Base-by-base conservation (phyloP, 331 rosid species). In the Quercus tomentella region DNA sequence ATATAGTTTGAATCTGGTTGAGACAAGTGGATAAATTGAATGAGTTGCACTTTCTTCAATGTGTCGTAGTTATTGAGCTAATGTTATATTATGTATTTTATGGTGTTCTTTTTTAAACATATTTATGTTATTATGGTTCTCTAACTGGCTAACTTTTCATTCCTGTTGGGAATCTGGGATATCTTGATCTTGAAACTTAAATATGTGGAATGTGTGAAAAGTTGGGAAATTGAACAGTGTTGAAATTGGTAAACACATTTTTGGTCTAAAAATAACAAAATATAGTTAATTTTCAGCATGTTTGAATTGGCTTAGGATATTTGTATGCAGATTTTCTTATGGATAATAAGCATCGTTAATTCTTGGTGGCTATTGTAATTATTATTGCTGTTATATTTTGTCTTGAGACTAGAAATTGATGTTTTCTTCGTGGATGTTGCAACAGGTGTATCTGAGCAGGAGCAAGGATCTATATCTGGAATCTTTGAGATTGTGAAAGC, bases 401-500 rank as follows among this genome's bases (percentile, higher is more conserved):
- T 49, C 30, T 12, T 69, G 6, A 76, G 51, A 33, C 26, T 69
- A 74, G 17, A 28, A 56, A 80, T 62, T 70, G 71, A 70, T 82
- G 80, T 49, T 20, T 84, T 54, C 58, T 20, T 43, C 37, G 51
- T 83, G 77, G 11, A 51, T 58, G 49, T 8, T 75, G 68, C 75
- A 75, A 75, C 87, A 93, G 98, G 80, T 70, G 62, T 87, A 49
- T 82, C 85, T 76, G 84, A 76, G 74, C 83, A 83, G 56, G 92
- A 92, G 71, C 78, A 76, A 33, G 87, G 82, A 31, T 87, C 87
- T 21, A 79, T 92, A 66, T 73, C 87, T 31, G 87, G 84, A 16
- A 82, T 92, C 75, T 69, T 92, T 43, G 87, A 84, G 45, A 30
- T 79, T 26, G 86, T 84, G 49, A 85, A 83, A 78, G 81, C 85